A percentile compares a stretch with the other conserved stretches of the same genome.
Evolutionary conservation across 257 asterid species (phyloP).

Genomic region (Solanum chiquidenum): DNA sequence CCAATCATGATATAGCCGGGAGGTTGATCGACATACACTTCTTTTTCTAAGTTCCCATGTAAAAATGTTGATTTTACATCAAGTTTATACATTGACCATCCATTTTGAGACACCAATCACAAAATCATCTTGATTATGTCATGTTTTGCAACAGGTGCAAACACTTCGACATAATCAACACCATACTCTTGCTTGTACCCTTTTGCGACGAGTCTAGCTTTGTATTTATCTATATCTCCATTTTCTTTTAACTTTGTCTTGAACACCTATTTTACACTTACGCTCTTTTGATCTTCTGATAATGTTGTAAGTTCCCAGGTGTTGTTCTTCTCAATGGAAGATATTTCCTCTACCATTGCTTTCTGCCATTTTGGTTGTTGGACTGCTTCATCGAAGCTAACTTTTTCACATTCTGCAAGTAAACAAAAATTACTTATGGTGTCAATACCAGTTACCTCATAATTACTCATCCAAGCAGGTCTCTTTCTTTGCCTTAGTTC

Average conservation of each 20-base stretch:
- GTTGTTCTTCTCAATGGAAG: neutral
- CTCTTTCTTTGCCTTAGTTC: neutral
- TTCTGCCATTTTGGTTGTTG: neutral
- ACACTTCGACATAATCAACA: neutral
- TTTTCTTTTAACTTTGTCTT: neutral
- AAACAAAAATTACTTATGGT: neutral
- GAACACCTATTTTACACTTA: neutral
- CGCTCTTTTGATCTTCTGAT: no score
- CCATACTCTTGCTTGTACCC: neutral
- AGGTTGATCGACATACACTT: no score
- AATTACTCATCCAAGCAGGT: neutral
- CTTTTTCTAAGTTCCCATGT: no score
- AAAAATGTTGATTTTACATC: no score
- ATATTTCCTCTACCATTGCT: neutral
- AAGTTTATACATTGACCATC: accelerated
- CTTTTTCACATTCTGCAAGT: neutral
- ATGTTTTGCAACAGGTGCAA: no score
- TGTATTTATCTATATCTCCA: neutral
- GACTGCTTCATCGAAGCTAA: no score
- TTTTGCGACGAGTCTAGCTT: neutral
- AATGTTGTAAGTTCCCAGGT: neutral
- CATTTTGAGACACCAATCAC: no score
- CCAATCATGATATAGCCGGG: no score
- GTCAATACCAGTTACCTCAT: neutral
- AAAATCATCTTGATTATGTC: no score